phyloP scores from a whole-genome alignment of 345 rosid genomes.

The Linum usitatissimum region DNA sequence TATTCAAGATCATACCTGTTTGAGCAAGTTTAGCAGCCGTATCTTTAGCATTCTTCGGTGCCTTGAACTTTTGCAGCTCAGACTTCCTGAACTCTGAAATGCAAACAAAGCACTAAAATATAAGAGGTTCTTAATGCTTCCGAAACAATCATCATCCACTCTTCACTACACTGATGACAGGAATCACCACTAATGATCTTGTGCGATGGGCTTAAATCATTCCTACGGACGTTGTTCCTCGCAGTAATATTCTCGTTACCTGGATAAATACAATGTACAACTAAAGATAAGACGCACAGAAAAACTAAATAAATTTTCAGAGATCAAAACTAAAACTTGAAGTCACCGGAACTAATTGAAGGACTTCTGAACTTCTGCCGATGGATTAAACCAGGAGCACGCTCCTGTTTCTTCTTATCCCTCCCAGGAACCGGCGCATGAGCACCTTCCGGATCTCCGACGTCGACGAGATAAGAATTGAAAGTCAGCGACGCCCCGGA shows the following conservation, averaged over 20 bases:
- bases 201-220: constrained; percentile 42
- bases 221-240: constrained; percentile 17
- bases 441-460: constrained; percentile 47
- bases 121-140: background rate
- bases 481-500: constrained; percentile 51
- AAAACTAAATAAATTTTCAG: background rate
- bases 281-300: background rate
- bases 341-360: constrained; percentile 31
- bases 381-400: constrained; percentile 8
- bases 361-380: constrained; percentile 30
- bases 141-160: background rate
- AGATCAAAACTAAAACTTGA: background rate
- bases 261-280: constrained; percentile 8
- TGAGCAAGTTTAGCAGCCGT: constrained; percentile 16
- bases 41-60: constrained; percentile 26
- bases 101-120: constrained; percentile 8
- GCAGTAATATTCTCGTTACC: constrained; percentile 21
- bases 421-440: constrained; percentile 14
- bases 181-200: constrained; percentile 56
- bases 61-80: constrained; percentile 44
- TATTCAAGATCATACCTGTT: constrained; percentile 32
- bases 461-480: constrained; percentile 48
- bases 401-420: constrained; percentile 13
- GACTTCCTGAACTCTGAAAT: constrained; percentile 60
- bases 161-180: background rate